These are phyloP conservation scores for Rhizodiscina lignyota DNA, from an alignment of 495 filamentous ascomycete species.

Conservation along the genomic window DNA sequence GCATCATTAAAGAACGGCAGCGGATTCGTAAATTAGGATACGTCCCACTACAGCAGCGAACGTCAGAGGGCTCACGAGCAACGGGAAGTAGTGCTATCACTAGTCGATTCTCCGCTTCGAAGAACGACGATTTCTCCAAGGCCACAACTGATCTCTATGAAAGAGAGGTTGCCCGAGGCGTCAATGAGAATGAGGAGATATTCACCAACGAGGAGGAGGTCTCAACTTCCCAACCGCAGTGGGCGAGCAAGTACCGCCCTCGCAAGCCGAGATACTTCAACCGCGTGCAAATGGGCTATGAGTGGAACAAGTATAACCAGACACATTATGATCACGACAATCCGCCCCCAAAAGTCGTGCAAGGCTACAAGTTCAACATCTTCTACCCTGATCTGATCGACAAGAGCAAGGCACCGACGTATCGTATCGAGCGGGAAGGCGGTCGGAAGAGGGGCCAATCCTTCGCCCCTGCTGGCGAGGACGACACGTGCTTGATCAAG, in stretches of 20 bases:
- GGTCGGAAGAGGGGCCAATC: conserved; percentile 81
- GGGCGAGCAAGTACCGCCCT: conserved; percentile 81
- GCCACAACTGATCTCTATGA: conserved; percentile 87
- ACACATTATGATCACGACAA: conserved; percentile 99
- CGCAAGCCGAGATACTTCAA: conserved; percentile 96
- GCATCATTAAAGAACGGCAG: conserved; percentile 43
- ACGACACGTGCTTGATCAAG: conserved; percentile 91
- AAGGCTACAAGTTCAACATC: conserved; percentile 99
- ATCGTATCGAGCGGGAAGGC: conserved; percentile 81
- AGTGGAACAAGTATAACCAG: conserved; percentile 99
- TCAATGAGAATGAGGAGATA: conserved; percentile 90
- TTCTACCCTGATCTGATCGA: conserved; percentile 99
- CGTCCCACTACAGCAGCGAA: conserved; percentile 41
- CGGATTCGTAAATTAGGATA: conserved; percentile 53
- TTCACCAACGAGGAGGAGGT: conserved; percentile 85
- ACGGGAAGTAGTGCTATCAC: conserved; percentile 34
- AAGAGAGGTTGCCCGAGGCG: conserved; percentile 78
- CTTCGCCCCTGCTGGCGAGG: conserved; percentile 87
- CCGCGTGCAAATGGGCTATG: conserved; percentile 95
- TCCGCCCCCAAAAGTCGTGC: conserved; percentile 92
- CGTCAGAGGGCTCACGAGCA: conserved; percentile 13
- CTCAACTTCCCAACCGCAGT: conserved; percentile 48
- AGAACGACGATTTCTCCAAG: conserved; percentile 77
- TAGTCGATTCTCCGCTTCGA: conserved; percentile 57
- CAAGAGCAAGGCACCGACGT: conserved; percentile 85